A percentile compares a stretch with the other conserved stretches of the same genome.
These are phyloP conservation scores for Phytophthora pluvialis DNA, from an alignment of 352 stramenopile species.

Conservation along the genomic window DNA sequence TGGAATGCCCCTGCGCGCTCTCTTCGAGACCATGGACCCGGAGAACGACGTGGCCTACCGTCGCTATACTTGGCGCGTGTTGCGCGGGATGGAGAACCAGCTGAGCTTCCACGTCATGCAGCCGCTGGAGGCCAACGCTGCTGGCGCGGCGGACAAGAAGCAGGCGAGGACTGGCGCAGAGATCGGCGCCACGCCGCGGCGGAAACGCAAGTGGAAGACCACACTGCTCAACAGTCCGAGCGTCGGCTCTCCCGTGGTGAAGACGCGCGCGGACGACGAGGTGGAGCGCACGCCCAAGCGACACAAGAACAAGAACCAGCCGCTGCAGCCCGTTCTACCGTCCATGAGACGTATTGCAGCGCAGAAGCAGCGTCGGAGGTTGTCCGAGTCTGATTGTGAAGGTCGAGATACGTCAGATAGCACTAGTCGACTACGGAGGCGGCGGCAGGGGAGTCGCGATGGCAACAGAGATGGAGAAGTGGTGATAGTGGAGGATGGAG, in stretches of 20 bases:
- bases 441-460: conserved; percentile 21
- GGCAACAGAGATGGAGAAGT: conserved; percentile 11
- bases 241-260: conserved; percentile 9
- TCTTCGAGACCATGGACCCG: conserved; percentile 70
- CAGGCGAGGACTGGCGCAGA: background rate
- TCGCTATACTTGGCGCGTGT: conserved; percentile 65
- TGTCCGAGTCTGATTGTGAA: conserved; percentile 41
- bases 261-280: conserved; percentile 1
- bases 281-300: conserved; percentile 24
- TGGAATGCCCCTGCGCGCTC: conserved; percentile 60
- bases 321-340: conserved; percentile 52
- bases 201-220: conserved; percentile 82
- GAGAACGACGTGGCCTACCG: conserved; percentile 60
- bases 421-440: conserved; percentile 16
- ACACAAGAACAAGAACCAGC: conserved; percentile 38
- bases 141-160: conserved; percentile 15
- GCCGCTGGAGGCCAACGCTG: conserved; percentile 19
- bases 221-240: conserved; percentile 48
- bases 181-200: conserved; percentile 14
- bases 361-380: conserved; percentile 44
- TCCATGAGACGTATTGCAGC: conserved; percentile 57
- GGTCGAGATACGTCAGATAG: conserved; percentile 22
- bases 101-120: conserved; percentile 74
- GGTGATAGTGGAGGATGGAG: conserved; percentile 11
- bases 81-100: conserved; percentile 61